Evolutionary conservation across 225 moss, liverwort and hornwort genomes (phyloP), one percentile per base, ranked within the genome.

Genomic region (Rhytidiadelphus loreus): DNA sequence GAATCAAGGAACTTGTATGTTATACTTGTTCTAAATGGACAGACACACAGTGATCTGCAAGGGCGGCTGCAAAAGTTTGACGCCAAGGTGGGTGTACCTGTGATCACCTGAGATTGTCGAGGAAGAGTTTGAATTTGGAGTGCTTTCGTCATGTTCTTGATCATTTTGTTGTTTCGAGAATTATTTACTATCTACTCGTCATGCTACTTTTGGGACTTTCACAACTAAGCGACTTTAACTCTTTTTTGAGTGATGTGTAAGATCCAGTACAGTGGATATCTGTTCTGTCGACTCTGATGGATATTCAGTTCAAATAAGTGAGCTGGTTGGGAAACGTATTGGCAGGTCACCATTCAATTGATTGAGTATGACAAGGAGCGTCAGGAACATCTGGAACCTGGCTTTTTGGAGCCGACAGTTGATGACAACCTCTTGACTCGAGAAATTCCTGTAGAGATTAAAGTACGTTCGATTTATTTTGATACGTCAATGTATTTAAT

Each of bases 41-140:
- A 94, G 89, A 93, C 88, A 78, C 96, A 93, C 87, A 83, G 90
- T 78, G 93, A 96, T 90, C 83, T 96, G 82, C 96, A 97, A 95
- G 97, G 97, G 89, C 93, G 95, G 58, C 93, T 97, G 89, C 96
- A 97, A 89, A 93, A 93, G 90, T 94, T 95, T 88, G 93, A 90
- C 80, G 95, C 97, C 44, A 95, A 96, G 96, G 97, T 97, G 87
- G 86, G 90, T 89, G 43, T 87, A 76, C 76, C 43, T 92, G 85
- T 72, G 90, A 81, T 88, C 74, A 82, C 66, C 72, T 87, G 50
- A 59, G 60, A 70, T 82, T 90, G 64, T 65, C 65, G 63, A 90
- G 58, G 71, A 85, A 64, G 65, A 82, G 59, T 37, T n/a, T 41
- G 69, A 69, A 69, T 41, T 82, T 41, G 43, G 65, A 41, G 76